Base-by-base conservation (phyloP, 164 flowering plant species). In the Cinnamomum chago region DNA sequence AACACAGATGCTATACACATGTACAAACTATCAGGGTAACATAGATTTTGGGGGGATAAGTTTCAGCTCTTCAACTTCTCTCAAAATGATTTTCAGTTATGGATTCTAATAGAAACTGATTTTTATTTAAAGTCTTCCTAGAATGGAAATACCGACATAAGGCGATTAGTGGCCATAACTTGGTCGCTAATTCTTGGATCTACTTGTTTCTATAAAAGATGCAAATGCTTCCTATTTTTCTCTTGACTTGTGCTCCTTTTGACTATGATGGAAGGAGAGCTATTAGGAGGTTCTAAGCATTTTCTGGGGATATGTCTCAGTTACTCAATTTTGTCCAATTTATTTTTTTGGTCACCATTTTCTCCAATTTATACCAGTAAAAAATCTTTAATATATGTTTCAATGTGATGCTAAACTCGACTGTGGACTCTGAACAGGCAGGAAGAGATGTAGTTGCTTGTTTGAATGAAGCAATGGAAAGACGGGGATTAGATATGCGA, bases 401-500 rank as follows among this genome's bases (percentile, higher is more conserved):
- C 60, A 15, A 55, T 55, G 12, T 55, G 60, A 55, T 55, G 60
- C 60, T 55, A 55, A 55, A 55, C 7, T 1, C 0, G 70, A 65
- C 17, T 74, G 62, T 15, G 23, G 71, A 76, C 23, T 73, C 64
- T 71, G 52, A 70, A 50, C 87, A 90, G 97, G 88, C 88, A 50
- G 97, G 97, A 67, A 87, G 67, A 76, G 95, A 93, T 80, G 97
- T 93, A 10, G 97, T 92, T 76, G 87, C 90, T 67, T 92, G 97
- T 78, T 76, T 93, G 73, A 89, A 90, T 72, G 95, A 91, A 78
- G 97, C 97, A 1, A 88, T 93, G 95, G 84, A 84, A 72, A 82
- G 91, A 80, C 85, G 62, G 58, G 86, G 90, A 60, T 66, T 92
- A 74, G 86, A 90, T 73, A 93, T 93, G 97, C 85, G 78, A 47